Evolutionary conservation across 2,329 filamentous ascomycete genomes (phyloP).

Genomic region (Celoporthe dispersa): DNA sequence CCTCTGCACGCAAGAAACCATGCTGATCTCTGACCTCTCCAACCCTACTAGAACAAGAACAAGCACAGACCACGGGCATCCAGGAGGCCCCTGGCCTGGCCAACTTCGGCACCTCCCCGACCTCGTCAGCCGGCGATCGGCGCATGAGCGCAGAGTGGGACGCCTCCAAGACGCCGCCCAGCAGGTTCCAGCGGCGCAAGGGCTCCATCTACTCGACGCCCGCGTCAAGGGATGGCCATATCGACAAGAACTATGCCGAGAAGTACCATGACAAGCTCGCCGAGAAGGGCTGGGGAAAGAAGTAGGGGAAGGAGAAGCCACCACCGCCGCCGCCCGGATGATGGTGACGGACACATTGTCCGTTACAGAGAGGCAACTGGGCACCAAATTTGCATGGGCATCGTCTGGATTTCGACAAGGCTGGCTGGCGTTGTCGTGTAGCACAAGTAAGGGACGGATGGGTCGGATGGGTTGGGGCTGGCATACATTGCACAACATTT

Average conservation of each 20-base stretch:
- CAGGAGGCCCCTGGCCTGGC: conserved; percentile 33
- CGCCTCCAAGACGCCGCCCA: conserved; percentile 69
- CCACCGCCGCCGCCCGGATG: background rate
- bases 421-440: background rate
- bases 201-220: conserved; percentile 72
- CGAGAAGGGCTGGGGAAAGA: conserved; percentile 53
- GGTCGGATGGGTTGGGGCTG: background rate
- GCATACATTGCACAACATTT: background rate
- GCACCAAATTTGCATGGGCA: background rate
- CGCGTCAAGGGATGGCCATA: conserved; percentile 65
- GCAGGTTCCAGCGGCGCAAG: conserved; percentile 71
- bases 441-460: background rate
- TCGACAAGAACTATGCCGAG: conserved; percentile 62
- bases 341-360: background rate
- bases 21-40: background rate
- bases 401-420: background rate
- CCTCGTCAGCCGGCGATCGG: conserved; percentile 41
- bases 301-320: conserved; percentile 19
- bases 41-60: conserved; percentile 13
- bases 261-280: conserved; percentile 65
- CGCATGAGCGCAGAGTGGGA: conserved; percentile 57
- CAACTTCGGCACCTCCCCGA: conserved; percentile 34
- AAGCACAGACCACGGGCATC: conserved; percentile 33
- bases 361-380: conserved; percentile 12
- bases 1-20: background rate